These are phyloP conservation scores for Gnetum montanum DNA, from an alignment of 75 land plant genomes.

Conservation along the genomic window DNA sequence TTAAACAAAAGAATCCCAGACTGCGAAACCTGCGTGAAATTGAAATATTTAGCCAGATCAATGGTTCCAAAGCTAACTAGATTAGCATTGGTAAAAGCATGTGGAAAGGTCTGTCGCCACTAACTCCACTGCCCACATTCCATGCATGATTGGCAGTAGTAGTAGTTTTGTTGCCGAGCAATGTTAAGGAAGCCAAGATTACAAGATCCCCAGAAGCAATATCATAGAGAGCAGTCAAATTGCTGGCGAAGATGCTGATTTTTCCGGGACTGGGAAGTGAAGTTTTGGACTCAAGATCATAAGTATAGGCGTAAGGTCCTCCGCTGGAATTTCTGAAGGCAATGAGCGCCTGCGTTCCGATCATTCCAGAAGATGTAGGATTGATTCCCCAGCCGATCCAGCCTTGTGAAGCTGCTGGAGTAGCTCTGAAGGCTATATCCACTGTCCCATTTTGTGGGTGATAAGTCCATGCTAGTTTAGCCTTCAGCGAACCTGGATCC, in stretches of 20 bases:
- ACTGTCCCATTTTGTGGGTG: conserved; percentile 10
- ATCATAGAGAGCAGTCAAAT: conserved; percentile 10
- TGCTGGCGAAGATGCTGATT: conserved; percentile 15
- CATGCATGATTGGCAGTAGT: conserved; percentile 39
- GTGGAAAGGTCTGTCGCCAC: conserved; percentile 13
- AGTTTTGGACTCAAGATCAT: conserved; percentile 13
- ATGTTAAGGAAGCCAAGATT: conserved; percentile 29
- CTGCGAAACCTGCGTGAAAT: no score
- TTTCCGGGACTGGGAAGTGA: conserved; percentile 1
- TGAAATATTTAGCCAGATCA: no score
- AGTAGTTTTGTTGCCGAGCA: conserved; percentile 21
- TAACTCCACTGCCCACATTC: conserved; percentile 31
- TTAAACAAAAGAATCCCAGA: no score
- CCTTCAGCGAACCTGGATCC: conserved; percentile 18
- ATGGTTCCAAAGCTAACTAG: conserved; percentile 10
- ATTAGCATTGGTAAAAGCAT: conserved; percentile 7
- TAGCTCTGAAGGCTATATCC: conserved; percentile 34
- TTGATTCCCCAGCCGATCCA: conserved; percentile 77
- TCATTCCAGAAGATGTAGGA: conserved; percentile 33
- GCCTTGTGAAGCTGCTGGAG: conserved; percentile 8
- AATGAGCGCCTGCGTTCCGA: conserved; percentile 43
- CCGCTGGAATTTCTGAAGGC: conserved; percentile 33
- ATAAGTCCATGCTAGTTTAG: conserved; percentile 49
- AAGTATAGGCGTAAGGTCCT: conserved; percentile 14
- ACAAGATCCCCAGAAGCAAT: conserved; percentile 12